Evolutionary conservation across 345 rosid species (phyloP).

Genomic region (Theobroma cacao): DNA sequence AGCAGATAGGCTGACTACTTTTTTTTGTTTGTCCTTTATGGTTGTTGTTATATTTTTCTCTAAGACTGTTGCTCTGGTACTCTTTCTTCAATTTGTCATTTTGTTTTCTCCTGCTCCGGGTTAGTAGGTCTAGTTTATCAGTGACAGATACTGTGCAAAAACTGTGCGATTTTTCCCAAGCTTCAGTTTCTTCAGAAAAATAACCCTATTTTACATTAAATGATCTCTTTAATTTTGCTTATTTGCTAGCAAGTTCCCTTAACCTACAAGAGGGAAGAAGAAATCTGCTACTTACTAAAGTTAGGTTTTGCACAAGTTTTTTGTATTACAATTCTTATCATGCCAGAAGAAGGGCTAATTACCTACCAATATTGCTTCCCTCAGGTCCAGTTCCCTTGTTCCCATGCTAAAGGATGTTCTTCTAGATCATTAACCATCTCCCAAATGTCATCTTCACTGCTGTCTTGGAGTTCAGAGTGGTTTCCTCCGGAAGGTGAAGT

Average conservation of each 20-base stretch:
- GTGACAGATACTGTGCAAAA: background rate
- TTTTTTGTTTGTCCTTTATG: background rate
- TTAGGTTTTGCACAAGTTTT: background rate
- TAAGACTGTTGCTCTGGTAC: background rate
- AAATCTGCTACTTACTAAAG: slow-evolving; percentile 1
- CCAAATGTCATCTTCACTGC: slow-evolving; percentile 18
- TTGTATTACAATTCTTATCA: background rate
- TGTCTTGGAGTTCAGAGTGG: slow-evolving; percentile 32
- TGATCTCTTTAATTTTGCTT: background rate
- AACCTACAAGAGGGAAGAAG: background rate
- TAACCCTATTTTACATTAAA: slow-evolving; percentile 1
- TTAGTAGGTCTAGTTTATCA: background rate
- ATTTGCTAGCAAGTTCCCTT: background rate
- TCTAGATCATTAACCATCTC: slow-evolving; percentile 33
- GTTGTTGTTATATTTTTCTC: background rate
- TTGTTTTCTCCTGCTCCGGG: background rate
- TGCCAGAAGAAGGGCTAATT: background rate
- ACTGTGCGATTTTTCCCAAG: background rate
- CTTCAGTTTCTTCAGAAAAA: background rate
- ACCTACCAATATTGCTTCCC: background rate
- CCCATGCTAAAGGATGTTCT: slow-evolving; percentile 56
- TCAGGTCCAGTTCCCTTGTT: slow-evolving; percentile 46
- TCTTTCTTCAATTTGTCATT: background rate
- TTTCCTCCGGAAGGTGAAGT: slow-evolving; percentile 45
- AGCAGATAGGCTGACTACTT: background rate